Base-by-base conservation (phyloP, 371 early-diverging fungal species). In the Gilbertella persicaria region DNA sequence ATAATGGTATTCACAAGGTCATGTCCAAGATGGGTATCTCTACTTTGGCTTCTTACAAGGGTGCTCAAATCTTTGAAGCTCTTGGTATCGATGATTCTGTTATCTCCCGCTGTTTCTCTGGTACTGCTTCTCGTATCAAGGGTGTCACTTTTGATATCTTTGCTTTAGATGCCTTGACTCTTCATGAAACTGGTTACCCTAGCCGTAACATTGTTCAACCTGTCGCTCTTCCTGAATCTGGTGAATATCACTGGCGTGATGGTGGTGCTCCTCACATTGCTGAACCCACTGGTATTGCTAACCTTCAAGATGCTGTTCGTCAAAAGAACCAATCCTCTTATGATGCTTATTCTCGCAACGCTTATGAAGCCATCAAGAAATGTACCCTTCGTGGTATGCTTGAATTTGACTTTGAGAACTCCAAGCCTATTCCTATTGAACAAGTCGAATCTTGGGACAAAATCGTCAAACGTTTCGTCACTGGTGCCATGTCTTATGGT, bases 11-110 rank as follows among this genome's bases (percentile, higher is more conserved):
- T 65, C 75, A 85, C 46, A 97, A 98, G 73, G 97, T 97, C 55
- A 97, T 97, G 96, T 94, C 96, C 68, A 98, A 98, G 84, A 98
- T 98, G 98, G 98, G 98, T 60, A 96, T 98, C 49, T 96, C 96
- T 16, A 97, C 98, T 10, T 73, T 98, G 54, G 96, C 96, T 67
- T 90, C 91, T 26, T 98, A 98, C 84, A 97, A 97, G 75, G 98
- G 97, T 49, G 97, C 98, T 12, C 97, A 98, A 79, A 95, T 95
- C 62, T 97, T 98, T 69, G 98, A 98, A 72, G 95, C 95, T 21
- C 84, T 98, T 19, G 98, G 98, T 58, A 66, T 98, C 5, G 92
- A 93, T 50, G 82, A 87, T 43, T 78, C 88, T 24, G 95, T 98
- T 43, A 88, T 98, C 50, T 82, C 85, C 19, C 83, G 86, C 44